phyloP scores from a whole-genome alignment of 2,329 filamentous ascomycete genomes.

The Apiospora marii region DNA sequence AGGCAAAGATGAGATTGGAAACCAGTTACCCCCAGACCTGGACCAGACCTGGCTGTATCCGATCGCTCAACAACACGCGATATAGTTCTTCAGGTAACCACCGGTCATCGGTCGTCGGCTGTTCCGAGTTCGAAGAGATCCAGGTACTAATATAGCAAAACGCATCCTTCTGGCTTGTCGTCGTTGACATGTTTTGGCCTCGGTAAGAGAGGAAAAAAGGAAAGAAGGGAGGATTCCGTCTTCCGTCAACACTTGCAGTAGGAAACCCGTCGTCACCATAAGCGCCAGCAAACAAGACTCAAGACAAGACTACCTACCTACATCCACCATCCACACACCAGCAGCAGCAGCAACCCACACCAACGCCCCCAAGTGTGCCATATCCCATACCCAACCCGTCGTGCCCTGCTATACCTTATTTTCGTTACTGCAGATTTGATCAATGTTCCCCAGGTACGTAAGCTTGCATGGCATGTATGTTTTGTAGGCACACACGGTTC shows the following conservation, averaged over 20 bases:
- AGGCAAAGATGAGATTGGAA: conserved; percentile 9
- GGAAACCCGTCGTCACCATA: neutral
- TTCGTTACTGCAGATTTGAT: neutral
- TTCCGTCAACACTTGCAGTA: neutral
- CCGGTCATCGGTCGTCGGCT: conserved; percentile 7
- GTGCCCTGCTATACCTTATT: conserved; percentile 17
- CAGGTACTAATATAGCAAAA: neutral
- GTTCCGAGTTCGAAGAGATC: conserved; percentile 3
- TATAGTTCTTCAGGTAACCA: conserved; percentile 15
- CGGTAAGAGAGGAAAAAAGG: neutral
- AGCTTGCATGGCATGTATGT: conserved; percentile 1
- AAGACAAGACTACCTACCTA: neutral
- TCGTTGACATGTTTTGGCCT: neutral
- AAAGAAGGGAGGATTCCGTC: neutral
- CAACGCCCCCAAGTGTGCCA: neutral
- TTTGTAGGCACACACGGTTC: conserved; percentile 5
- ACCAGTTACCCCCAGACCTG: neutral
- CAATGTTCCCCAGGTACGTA: conserved; percentile 18
- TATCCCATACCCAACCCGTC: neutral
- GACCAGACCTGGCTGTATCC: neutral
- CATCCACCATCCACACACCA: neutral
- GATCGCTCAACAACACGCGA: conserved; percentile 3
- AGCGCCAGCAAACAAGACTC: conserved; percentile 2
- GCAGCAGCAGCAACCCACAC: neutral
- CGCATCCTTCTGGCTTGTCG: neutral